These are phyloP conservation scores for Candida quercuum DNA, from an alignment of 805 yeast species.

Conservation along the genomic window DNA sequence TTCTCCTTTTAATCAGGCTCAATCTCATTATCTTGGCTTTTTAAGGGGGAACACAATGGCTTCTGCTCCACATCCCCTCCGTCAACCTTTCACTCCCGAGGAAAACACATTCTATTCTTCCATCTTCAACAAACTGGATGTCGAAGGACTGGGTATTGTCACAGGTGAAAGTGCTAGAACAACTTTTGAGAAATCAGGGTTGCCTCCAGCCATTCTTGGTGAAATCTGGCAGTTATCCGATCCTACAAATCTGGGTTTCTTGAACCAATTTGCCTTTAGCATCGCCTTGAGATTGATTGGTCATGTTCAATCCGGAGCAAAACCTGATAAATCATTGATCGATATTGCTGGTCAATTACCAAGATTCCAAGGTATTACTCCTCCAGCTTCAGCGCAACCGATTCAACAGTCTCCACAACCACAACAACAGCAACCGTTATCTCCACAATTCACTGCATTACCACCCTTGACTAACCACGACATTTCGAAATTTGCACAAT, in stretches of 20 bases:
- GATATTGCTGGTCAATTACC: slow-evolving; percentile 63
- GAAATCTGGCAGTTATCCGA: slow-evolving; percentile 97
- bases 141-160: slow-evolving; percentile 71
- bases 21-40: too few relatives aligned
- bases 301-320: slow-evolving; percentile 71
- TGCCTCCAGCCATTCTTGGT: slow-evolving; percentile 72
- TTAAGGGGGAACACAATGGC: slow-evolving; percentile 12
- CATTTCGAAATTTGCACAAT: slow-evolving; percentile 56
- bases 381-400: not conserved
- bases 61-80: slow-evolving; percentile 10
- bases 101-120: slow-evolving; percentile 73
- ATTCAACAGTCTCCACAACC: slow-evolving; percentile 5
- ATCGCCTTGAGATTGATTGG: slow-evolving; percentile 87
- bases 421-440: slow-evolving; percentile 25
- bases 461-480: slow-evolving; percentile 55
- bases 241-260: slow-evolving; percentile 76
- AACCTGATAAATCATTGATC: slow-evolving; percentile 48
- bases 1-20: too few relatives aligned
- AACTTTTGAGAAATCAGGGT: slow-evolving; percentile 78
- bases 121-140: slow-evolving; percentile 74
- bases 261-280: slow-evolving; percentile 75
- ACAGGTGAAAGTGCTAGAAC: slow-evolving; percentile 86
- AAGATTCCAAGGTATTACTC: slow-evolving; percentile 40
- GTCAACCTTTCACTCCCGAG: slow-evolving; percentile 51
- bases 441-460: slow-evolving; percentile 26